Conservation (phyloP, 1,284 basidiomycete species). For the Vanrija sp. region DNA sequence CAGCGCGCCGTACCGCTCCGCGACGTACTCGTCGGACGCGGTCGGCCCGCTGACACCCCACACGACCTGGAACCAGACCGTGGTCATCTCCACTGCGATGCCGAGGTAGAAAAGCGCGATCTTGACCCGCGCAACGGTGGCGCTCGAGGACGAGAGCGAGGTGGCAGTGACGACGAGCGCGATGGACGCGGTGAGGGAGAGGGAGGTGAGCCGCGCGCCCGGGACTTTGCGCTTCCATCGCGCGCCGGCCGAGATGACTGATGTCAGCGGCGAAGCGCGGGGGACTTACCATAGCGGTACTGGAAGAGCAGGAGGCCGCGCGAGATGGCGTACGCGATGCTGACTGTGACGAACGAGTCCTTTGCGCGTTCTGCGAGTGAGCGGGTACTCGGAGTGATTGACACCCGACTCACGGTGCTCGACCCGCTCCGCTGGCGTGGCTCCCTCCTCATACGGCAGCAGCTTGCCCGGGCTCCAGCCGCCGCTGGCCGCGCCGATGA, state of each 20-base stretch:
- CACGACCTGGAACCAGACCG: slow-evolving; percentile 2
- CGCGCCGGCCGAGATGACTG: background rate
- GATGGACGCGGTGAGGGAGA: slow-evolving; percentile 13
- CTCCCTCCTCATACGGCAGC: background rate
- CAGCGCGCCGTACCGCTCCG: slow-evolving; percentile 28
- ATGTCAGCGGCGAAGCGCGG: background rate
- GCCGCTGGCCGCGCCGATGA: slow-evolving; percentile 30
- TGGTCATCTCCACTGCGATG: slow-evolving; percentile 20
- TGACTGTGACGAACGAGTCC: slow-evolving; percentile 25
- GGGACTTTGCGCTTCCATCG: background rate
- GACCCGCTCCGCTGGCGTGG: background rate
- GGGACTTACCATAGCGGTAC: slow-evolving; percentile 6
- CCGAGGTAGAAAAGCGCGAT: slow-evolving; percentile 26
- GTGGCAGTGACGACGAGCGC: slow-evolving; percentile 17
- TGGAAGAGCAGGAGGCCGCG: slow-evolving; percentile 21
- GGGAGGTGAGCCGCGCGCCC: background rate
- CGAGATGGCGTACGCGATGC: slow-evolving; percentile 19
- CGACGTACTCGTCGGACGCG: background rate
- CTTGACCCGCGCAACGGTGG: slow-evolving; percentile 9
- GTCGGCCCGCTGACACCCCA: background rate
- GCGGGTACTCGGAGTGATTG: no score
- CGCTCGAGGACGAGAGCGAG: slow-evolving; percentile 9
- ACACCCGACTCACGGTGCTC: background rate
- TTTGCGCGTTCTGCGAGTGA: background rate
- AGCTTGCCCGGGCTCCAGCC: slow-evolving; percentile 19